Conservation (phyloP, 1,284 basidiomycete genomes). For the Rhizoctonia solani region DNA sequence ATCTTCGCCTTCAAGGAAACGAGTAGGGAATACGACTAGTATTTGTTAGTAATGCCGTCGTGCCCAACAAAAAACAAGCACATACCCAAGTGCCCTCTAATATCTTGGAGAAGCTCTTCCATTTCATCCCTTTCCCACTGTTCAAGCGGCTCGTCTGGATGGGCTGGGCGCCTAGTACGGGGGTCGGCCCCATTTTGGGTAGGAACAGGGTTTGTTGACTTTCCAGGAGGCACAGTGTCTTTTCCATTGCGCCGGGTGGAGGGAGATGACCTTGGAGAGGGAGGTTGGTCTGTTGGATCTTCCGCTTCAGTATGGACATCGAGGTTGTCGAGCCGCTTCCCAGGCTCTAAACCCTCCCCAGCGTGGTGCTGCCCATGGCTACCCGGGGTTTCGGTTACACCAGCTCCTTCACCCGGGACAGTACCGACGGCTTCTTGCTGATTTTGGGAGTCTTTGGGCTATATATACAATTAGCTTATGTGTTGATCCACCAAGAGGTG, state of each 20-base stretch:
- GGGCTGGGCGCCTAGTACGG: conserved; percentile 45
- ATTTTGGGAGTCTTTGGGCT: conserved; percentile 52
- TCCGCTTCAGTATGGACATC: conserved; percentile 39
- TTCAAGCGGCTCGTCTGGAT: conserved; percentile 70
- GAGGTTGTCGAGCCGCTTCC: conserved; percentile 40
- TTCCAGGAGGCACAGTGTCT: conserved; percentile 3
- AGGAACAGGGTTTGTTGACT: background rate
- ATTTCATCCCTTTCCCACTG: conserved; percentile 85
- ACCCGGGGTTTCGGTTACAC: conserved; percentile 32
- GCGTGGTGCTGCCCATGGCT: conserved; percentile 34
- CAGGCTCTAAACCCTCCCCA: conserved; percentile 44
- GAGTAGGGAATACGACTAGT: conserved; percentile 76
- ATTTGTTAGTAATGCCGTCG: conserved; percentile 2
- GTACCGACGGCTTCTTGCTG: conserved; percentile 49
- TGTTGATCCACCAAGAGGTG: background rate
- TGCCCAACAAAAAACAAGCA: conserved; percentile 6
- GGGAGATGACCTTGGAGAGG: conserved; percentile 25
- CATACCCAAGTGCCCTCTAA: conserved; percentile 84
- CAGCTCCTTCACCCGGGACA: conserved; percentile 19
- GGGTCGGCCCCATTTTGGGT: conserved; percentile 14
- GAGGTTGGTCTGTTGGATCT: conserved; percentile 36
- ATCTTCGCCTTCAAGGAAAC: conserved; percentile 87
- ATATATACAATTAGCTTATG: conserved; percentile 35
- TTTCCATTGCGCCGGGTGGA: conserved; percentile 30
- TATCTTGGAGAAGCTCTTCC: conserved; percentile 75